Percentiles rank a stretch among this genome's conserved stretches.
These are phyloP conservation scores for Hemileccinum impolitum DNA, from an alignment of 768 basidiomycete genomes.

Conservation along the genomic window DNA sequence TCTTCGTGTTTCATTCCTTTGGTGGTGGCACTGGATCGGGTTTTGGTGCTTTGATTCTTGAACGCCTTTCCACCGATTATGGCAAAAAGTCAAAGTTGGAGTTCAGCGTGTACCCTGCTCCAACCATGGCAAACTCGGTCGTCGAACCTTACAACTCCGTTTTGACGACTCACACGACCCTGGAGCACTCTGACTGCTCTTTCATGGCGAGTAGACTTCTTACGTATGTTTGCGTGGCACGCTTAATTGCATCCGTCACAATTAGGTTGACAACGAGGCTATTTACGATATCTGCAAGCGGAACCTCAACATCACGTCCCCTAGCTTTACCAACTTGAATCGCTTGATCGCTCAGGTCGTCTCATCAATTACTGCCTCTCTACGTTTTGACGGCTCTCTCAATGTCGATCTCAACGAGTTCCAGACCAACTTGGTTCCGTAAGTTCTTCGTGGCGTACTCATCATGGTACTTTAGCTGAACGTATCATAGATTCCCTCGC, in stretches of 20 bases:
- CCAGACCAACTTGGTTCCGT: conserved; percentile 99
- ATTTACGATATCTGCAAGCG: conserved; percentile 81
- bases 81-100: conserved; percentile 99
- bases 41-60: conserved; percentile 93
- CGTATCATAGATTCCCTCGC: conserved; percentile 74
- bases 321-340: conserved; percentile 94
- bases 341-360: conserved; percentile 98
- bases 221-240: conserved; percentile 2
- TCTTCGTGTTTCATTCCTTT: conserved; percentile 99
- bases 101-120: conserved; percentile 95
- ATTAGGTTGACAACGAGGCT: conserved; percentile 80
- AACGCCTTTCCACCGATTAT: conserved; percentile 94
- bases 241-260: conserved; percentile 3
- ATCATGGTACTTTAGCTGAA: background rate
- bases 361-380: conserved; percentile 94
- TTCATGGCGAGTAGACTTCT: conserved; percentile 72
- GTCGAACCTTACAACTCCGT: conserved; percentile 99
- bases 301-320: conserved; percentile 80
- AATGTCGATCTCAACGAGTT: conserved; percentile 90
- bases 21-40: conserved; percentile 99
- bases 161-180: conserved; percentile 95
- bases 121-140: conserved; percentile 88
- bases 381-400: conserved; percentile 61
- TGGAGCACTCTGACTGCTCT: conserved; percentile 98
- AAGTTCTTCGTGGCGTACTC: conserved; percentile 33